Evolutionary conservation across 495 filamentous ascomycete genomes (phyloP), one percentile per base, ranked within the genome.

Genomic region (Podospora sp.): DNA sequence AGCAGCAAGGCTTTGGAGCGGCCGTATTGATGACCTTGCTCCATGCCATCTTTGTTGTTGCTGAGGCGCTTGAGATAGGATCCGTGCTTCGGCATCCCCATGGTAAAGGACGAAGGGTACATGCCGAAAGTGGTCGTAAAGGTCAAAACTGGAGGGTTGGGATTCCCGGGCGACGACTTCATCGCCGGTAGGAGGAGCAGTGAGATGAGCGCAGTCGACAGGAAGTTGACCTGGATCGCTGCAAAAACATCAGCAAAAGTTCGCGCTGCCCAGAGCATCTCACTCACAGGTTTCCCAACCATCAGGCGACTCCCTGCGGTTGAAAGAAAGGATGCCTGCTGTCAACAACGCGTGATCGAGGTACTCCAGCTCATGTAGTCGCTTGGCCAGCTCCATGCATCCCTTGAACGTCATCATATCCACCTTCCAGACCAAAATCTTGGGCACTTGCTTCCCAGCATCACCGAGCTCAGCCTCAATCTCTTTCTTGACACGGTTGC

Each of bases 121-220:
- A 73, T 58, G 46, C 69, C 71, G 51, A 73, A 73, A 35, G 60
- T 62, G 3, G 71, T 73, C 60, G 72, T 67, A 29, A 73, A 72
- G 53, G 71, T 73, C 9, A 73, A 56, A 20, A 71, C 69, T 5
- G 71, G 71, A 6, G 71, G 65, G 29, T 62, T 58, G 12, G 69
- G 69, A 49, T 73, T 73, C 14, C 33, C 27, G 1, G 71, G 69
- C 21, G 66, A 71, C 12, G 71, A 36, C 36, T 78, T 77, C 20
- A 82, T 72, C 9, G 73, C 25, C 3, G 81, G 80, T 11, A 83
- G 72, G 5, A 82, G 63, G 1, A 83, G 73, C 11, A 80, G 72
- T 7, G 74, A 62, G 5, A 83, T 70, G 2, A 83, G 72, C 12
- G 73, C 72, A 0, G 76, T 79, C 35, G 75, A 76, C 24, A 82